Evolutionary conservation across 768 basidiomycete genomes (phyloP).

Genomic region (Strobilomyces echinocephalus): DNA sequence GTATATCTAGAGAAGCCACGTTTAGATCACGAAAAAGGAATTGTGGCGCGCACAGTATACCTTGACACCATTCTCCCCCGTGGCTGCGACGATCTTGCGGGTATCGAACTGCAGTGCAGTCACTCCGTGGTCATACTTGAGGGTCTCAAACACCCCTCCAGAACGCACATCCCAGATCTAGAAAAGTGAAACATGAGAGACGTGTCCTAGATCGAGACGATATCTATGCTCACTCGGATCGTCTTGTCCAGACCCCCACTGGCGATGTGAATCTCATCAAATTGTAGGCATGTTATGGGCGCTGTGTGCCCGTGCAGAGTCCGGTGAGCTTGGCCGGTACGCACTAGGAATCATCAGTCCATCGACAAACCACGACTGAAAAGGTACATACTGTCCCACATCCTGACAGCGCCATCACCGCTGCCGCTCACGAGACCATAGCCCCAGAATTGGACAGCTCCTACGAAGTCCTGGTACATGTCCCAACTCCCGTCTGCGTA

Average conservation of each 20-base stretch:
- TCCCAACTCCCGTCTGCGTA: slow-evolving; percentile 90
- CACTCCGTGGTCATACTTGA: slow-evolving; percentile 86
- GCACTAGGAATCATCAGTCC: slow-evolving; percentile 53
- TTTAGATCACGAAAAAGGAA: not conserved
- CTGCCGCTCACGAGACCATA: slow-evolving; percentile 96
- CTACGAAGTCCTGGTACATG: slow-evolving; percentile 95
- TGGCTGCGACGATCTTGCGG: slow-evolving; percentile 86
- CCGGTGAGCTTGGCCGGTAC: slow-evolving; percentile 94
- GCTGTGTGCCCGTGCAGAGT: slow-evolving; percentile 90
- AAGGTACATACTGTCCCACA: slow-evolving; percentile 92
- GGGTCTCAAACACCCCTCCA: slow-evolving; percentile 81
- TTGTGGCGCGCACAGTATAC: slow-evolving; percentile 35
- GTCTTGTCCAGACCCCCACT: slow-evolving; percentile 94
- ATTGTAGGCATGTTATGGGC: slow-evolving; percentile 91
- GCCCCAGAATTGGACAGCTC: slow-evolving; percentile 97
- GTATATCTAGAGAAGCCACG: slow-evolving; percentile 57
- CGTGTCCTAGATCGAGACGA: not conserved
- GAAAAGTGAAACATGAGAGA: slow-evolving; percentile 1
- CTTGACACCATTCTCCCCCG: slow-evolving; percentile 91
- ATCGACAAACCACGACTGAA: not conserved
- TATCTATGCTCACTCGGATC: slow-evolving; percentile 57
- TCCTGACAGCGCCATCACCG: slow-evolving; percentile 93
- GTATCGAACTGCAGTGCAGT: slow-evolving; percentile 93
- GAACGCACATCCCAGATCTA: slow-evolving; percentile 97
- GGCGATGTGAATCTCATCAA: slow-evolving; percentile 91